phyloP scores from a whole-genome alignment of 1,139 yeast species.

The Diutina ranongensis region DNA sequence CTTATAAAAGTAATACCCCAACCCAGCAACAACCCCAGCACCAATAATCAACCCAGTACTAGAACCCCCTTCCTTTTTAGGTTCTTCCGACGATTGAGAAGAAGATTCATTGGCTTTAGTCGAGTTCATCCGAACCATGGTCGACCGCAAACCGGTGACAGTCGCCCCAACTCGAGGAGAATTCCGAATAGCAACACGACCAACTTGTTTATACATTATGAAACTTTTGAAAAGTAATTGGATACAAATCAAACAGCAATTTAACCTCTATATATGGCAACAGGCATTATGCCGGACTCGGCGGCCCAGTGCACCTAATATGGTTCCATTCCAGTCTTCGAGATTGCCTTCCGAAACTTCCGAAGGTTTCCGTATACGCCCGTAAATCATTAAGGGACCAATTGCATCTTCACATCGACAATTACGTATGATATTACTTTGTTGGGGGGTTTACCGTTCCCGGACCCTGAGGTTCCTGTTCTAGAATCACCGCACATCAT shows the following conservation, averaged over 20 bases:
- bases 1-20: not conserved
- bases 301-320: not conserved
- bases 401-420: too few species aligned
- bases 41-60: not conserved
- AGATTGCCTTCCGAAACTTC: conserved; percentile 83
- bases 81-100: too few species aligned
- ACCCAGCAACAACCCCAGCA: not conserved
- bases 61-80: not conserved
- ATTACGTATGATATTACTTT: too few species aligned
- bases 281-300: not conserved
- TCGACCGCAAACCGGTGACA: too few species aligned
- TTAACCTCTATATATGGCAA: not conserved
- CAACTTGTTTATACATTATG: conserved; percentile 1
- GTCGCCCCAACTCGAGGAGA: not conserved
- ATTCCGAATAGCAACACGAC: not conserved
- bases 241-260: not conserved
- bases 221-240: too few species aligned
- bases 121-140: not conserved
- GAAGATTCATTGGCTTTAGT: too few species aligned
- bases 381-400: not conserved
- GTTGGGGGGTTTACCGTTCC: too few species aligned
- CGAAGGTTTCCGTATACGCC: conserved; percentile 33
- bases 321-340: too few species aligned
- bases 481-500: too few species aligned
- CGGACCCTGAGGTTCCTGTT: too few species aligned